A percentile compares a stretch with the other conserved stretches of the same genome.
These are phyloP conservation scores for Adansonia rubrostipa DNA, from an alignment of 441 rosid genomes.

Conservation along the genomic window DNA sequence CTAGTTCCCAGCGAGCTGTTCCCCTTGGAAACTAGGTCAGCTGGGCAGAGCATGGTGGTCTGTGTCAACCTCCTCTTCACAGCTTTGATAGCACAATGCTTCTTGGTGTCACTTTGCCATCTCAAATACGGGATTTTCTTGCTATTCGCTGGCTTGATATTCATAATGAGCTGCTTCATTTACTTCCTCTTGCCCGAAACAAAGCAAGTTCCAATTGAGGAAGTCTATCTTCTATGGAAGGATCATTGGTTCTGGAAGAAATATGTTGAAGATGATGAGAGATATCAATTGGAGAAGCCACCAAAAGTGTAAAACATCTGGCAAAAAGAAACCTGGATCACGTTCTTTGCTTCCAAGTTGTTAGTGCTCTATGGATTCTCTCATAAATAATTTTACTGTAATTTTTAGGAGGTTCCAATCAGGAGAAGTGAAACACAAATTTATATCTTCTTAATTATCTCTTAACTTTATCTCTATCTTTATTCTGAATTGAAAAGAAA, in stretches of 20 bases:
- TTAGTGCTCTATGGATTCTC: conserved; percentile 18
- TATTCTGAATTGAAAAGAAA: too few species aligned
- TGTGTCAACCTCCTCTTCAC: conserved; percentile 85
- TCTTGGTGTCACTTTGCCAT: conserved; percentile 74
- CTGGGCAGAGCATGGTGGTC: conserved; percentile 84
- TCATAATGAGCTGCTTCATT: conserved; percentile 68
- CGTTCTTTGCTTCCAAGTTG: conserved; percentile 6
- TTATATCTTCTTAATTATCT: neutral
- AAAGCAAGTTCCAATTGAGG: conserved; percentile 86
- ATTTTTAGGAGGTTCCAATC: neutral
- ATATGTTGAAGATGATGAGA: conserved; percentile 38
- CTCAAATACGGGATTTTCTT: conserved; percentile 78
- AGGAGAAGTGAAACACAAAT: neutral
- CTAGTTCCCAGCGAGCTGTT: conserved; percentile 86
- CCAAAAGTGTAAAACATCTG: neutral
- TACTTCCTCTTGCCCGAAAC: conserved; percentile 86
- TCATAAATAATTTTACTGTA: conserved; percentile 9
- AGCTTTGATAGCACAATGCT: conserved; percentile 85
- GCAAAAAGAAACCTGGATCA: neutral
- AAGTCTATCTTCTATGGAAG: conserved; percentile 75
- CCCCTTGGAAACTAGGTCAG: conserved; percentile 83
- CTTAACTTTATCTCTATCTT: too few species aligned
- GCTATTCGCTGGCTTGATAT: conserved; percentile 63
- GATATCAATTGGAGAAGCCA: neutral
- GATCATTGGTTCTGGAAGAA: conserved; percentile 83